Conservation (phyloP, 2,329 filamentous ascomycete species). For the Pseudodiploospora longispora region DNA sequence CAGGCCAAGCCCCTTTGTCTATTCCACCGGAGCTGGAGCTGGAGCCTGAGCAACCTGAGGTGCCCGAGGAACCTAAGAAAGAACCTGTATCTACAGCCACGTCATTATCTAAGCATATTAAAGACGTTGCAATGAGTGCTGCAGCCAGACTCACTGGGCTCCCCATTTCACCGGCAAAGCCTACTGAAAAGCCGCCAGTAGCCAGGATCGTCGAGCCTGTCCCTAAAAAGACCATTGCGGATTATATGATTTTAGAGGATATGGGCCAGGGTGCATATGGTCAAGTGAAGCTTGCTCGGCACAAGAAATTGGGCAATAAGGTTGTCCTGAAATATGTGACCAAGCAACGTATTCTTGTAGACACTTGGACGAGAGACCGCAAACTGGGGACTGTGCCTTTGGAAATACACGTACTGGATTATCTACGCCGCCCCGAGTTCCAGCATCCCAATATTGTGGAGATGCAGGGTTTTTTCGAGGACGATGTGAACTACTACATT, state of each 20-base stretch:
- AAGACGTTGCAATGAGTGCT: constrained; percentile 47
- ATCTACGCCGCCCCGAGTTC: constrained; percentile 66
- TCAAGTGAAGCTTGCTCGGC: constrained; percentile 88
- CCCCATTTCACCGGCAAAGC: constrained; percentile 21
- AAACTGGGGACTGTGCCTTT: constrained; percentile 88
- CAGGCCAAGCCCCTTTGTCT: constrained; percentile 57
- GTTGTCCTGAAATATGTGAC: constrained; percentile 97
- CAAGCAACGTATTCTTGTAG: constrained; percentile 90
- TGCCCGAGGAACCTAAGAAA: constrained; percentile 30
- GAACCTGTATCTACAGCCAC: constrained; percentile 33
- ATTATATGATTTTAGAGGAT: constrained; percentile 90
- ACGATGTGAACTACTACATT: constrained; percentile 93
- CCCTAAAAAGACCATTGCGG: constrained; percentile 75
- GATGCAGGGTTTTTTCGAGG: constrained; percentile 68
- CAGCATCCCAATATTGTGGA: constrained; percentile 63
- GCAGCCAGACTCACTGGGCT: constrained; percentile 45
- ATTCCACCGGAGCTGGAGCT: constrained; percentile 50
- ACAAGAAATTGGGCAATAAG: constrained; percentile 73
- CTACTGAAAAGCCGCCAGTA: constrained; percentile 23
- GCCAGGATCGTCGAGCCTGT: constrained; percentile 29
- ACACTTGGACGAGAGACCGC: constrained; percentile 95
- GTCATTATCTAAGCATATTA: constrained; percentile 48
- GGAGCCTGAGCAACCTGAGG: constrained; percentile 27
- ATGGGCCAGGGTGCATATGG: constrained; percentile 98
- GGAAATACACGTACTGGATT: constrained; percentile 95